Evolutionary conservation across 129 eudicot genomes (phyloP).

Genomic region (Artemisia tridentata): DNA sequence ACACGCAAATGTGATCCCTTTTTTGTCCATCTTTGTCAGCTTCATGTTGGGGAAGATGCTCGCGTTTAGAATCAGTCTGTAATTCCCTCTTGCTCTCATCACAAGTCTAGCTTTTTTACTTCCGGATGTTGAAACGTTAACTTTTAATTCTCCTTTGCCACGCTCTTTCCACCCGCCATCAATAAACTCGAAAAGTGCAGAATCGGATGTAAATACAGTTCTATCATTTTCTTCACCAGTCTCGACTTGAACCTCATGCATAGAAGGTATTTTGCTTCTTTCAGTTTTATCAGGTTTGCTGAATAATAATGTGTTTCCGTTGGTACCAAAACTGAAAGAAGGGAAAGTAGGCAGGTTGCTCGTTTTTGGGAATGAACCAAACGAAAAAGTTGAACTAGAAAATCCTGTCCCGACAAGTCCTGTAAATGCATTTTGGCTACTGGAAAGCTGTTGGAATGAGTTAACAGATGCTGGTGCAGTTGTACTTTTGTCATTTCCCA

Average conservation of each 20-base stretch:
- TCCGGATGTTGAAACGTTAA: slow-evolving; percentile 58
- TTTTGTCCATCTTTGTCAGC: slow-evolving; percentile 87
- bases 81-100: slow-evolving; percentile 88
- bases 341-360: slow-evolving; percentile 39
- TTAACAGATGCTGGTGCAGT: background rate
- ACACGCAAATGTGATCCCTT: slow-evolving; percentile 90
- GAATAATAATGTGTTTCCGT: slow-evolving; percentile 56
- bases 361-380: slow-evolving; percentile 57
- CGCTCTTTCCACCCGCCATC: slow-evolving; percentile 95
- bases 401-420: slow-evolving; percentile 85
- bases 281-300: slow-evolving; percentile 46
- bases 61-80: slow-evolving; percentile 75
- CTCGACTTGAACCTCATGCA: slow-evolving; percentile 80
- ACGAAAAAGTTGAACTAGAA: slow-evolving; percentile 71
- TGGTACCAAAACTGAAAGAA: slow-evolving; percentile 51
- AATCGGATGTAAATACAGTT: slow-evolving; percentile 67
- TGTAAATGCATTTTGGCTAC: slow-evolving; percentile 85
- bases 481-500: too few species aligned
- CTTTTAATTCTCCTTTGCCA: slow-evolving; percentile 87
- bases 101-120: slow-evolving; percentile 69
- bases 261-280: slow-evolving; percentile 47
- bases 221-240: slow-evolving; percentile 94
- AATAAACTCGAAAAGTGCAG: slow-evolving; percentile 62
- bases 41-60: slow-evolving; percentile 81
- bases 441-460: slow-evolving; percentile 87